Conservation (phyloP, 768 basidiomycete species). For the Serendipita sp. region DNA sequence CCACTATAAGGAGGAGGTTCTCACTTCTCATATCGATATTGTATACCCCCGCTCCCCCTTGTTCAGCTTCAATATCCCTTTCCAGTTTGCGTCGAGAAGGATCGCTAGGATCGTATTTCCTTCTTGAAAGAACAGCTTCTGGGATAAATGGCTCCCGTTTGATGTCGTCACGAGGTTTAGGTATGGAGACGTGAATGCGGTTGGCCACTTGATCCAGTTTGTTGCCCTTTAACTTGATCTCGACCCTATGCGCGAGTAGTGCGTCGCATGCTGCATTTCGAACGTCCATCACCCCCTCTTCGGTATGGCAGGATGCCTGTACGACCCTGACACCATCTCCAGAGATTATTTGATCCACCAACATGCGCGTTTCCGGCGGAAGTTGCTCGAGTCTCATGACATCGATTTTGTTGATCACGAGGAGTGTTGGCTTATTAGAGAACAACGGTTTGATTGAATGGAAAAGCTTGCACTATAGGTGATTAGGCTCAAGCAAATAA, state of each 20-base stretch:
- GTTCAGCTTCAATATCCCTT: conserved; percentile 68
- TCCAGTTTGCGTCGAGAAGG: conserved; percentile 58
- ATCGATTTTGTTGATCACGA: conserved; percentile 98
- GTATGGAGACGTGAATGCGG: conserved; percentile 89
- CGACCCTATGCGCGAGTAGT: conserved; percentile 86
- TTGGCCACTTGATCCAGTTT: conserved; percentile 88
- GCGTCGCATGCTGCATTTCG: conserved; percentile 93
- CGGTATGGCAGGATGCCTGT: conserved; percentile 86
- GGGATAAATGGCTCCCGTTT: conserved; percentile 82
- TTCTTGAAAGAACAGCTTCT: conserved; percentile 55
- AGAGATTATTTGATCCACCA: conserved; percentile 79
- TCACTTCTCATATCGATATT: conserved; percentile 79
- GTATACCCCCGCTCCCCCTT: conserved; percentile 82
- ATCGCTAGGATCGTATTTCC: conserved; percentile 78
- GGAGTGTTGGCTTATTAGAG: conserved; percentile 75
- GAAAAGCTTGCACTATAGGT: conserved; percentile 80
- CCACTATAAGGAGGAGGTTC: conserved; percentile 18
- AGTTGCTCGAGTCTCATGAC: conserved; percentile 80
- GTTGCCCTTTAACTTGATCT: conserved; percentile 81
- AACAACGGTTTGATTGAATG: conserved; percentile 99
- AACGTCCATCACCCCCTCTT: conserved; percentile 95
- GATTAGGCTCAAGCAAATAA: background rate
- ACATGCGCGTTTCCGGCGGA: conserved; percentile 49
- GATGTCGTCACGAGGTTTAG: conserved; percentile 79
- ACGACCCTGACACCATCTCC: conserved; percentile 54